A percentile compares a stretch with the other conserved stretches of the same genome.
Evolutionary conservation across 2,329 filamentous ascomycete species (phyloP).

Genomic region (Talaromyces sp.): DNA sequence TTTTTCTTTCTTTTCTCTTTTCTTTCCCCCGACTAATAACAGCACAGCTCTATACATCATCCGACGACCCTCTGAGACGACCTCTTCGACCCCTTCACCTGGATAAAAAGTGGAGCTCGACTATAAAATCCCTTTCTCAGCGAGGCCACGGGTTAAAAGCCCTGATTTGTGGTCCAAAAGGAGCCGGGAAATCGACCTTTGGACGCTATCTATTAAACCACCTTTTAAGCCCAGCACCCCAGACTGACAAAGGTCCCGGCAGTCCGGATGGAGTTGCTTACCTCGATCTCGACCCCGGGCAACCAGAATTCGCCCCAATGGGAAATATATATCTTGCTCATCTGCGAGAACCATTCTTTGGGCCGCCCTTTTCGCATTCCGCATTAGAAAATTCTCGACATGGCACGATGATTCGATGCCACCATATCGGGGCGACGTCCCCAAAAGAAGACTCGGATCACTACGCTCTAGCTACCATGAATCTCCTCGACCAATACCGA

Average conservation of each 20-base stretch:
- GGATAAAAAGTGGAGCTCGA: slow-evolving; percentile 39
- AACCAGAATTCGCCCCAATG: slow-evolving; percentile 55
- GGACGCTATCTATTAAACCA: slow-evolving; percentile 52
- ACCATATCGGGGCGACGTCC: slow-evolving; percentile 49
- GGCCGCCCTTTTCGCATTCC: slow-evolving; percentile 53
- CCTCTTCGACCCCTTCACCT: slow-evolving; percentile 38
- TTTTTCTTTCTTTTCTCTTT: neutral
- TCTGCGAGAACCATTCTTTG: slow-evolving; percentile 47
- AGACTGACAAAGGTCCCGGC: slow-evolving; percentile 22
- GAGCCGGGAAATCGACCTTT: slow-evolving; percentile 57
- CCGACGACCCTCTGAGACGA: slow-evolving; percentile 37
- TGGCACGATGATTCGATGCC: slow-evolving; percentile 42
- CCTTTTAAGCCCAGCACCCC: slow-evolving; percentile 39
- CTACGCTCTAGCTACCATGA: slow-evolving; percentile 47
- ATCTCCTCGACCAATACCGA: slow-evolving; percentile 48
- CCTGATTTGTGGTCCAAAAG: slow-evolving; percentile 51
- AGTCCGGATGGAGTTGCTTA: slow-evolving; percentile 44
- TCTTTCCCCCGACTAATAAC: slow-evolving; percentile 10
- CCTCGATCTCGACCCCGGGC: slow-evolving; percentile 55
- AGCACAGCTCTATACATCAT: slow-evolving; percentile 34
- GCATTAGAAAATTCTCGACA: slow-evolving; percentile 27
- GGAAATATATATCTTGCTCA: slow-evolving; percentile 55
- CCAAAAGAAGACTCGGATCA: slow-evolving; percentile 55
- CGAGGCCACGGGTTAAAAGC: slow-evolving; percentile 36
- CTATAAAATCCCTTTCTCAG: slow-evolving; percentile 39